Conservation (phyloP, 2,329 filamentous ascomycete species). For the Samsoniella hepiali region DNA sequence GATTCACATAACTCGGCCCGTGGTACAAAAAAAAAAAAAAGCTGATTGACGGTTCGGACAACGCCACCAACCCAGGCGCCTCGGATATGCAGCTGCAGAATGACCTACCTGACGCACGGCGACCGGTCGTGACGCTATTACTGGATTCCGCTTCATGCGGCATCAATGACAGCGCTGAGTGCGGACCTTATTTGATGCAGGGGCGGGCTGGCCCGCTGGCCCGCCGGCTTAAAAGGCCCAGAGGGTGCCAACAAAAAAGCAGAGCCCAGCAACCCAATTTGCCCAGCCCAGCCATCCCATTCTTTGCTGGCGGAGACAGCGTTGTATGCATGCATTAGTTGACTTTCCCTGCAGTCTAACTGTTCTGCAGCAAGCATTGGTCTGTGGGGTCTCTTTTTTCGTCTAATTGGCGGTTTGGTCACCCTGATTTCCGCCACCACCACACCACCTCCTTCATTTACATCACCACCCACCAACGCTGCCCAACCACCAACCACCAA, state of each 20-base stretch:
- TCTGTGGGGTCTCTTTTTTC: constrained; percentile 2
- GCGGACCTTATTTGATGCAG: neutral
- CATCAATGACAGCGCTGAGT: neutral
- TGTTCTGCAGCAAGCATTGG: constrained; percentile 6
- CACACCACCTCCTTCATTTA: constrained; percentile 2
- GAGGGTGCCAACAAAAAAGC: neutral
- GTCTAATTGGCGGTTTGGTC: constrained; percentile 6
- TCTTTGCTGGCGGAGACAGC: neutral
- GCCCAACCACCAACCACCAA: constrained; percentile 6
- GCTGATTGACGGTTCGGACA: neutral
- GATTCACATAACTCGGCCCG: constrained; percentile 7
- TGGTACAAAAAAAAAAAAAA: neutral
- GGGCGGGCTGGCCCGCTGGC: constrained; percentile 1
- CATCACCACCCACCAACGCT: constrained; percentile 13
- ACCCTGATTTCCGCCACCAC: neutral
- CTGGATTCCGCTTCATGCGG: neutral
- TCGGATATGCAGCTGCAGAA: neutral
- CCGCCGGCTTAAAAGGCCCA: neutral
- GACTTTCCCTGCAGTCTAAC: neutral
- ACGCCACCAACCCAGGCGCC: neutral
- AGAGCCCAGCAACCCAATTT: no score
- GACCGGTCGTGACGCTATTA: neutral
- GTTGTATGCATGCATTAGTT: neutral
- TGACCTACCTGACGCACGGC: neutral
- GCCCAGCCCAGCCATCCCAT: constrained; percentile 14